Conservation (phyloP, 1,139 yeast genomes). For the Blastobotrys proliferans region DNA sequence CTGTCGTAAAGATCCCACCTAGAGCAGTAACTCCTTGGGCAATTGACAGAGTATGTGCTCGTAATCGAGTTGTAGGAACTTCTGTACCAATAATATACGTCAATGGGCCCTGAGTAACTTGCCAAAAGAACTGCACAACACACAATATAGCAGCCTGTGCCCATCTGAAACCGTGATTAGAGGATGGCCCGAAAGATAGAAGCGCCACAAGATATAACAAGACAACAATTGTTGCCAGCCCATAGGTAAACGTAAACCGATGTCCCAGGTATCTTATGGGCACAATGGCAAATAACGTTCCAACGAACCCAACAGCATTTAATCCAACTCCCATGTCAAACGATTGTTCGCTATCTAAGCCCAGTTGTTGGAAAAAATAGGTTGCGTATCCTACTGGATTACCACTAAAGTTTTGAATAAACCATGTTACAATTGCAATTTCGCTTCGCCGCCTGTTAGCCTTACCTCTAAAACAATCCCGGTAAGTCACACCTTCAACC, state of each 20-base stretch:
- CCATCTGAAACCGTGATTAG: constrained; percentile 36
- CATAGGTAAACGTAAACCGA: constrained; percentile 43
- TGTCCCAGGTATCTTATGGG: constrained; percentile 40
- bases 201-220: constrained; percentile 10
- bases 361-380: constrained; percentile 21
- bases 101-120: constrained; percentile 46
- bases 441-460: constrained; percentile 51
- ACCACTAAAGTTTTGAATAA: constrained; percentile 30
- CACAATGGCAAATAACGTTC: constrained; percentile 11
- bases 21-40: not conserved
- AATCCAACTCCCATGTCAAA: constrained; percentile 23
- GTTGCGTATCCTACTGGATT: constrained; percentile 31
- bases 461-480: constrained; percentile 50
- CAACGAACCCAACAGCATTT: constrained; percentile 23
- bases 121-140: constrained; percentile 38
- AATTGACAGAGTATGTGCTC: constrained; percentile 48
- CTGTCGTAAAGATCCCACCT: not conserved
- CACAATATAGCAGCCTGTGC: constrained; percentile 1
- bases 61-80: constrained; percentile 49
- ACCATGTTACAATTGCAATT: constrained; percentile 27
- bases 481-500: constrained; percentile 36
- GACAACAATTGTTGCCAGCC: constrained; percentile 37
- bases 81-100: constrained; percentile 53
- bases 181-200: constrained; percentile 28
- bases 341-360: constrained; percentile 15